Evolutionary conservation across 2,329 filamentous ascomycete genomes (phyloP).

Genomic region (Aureobasidium sp.): DNA sequence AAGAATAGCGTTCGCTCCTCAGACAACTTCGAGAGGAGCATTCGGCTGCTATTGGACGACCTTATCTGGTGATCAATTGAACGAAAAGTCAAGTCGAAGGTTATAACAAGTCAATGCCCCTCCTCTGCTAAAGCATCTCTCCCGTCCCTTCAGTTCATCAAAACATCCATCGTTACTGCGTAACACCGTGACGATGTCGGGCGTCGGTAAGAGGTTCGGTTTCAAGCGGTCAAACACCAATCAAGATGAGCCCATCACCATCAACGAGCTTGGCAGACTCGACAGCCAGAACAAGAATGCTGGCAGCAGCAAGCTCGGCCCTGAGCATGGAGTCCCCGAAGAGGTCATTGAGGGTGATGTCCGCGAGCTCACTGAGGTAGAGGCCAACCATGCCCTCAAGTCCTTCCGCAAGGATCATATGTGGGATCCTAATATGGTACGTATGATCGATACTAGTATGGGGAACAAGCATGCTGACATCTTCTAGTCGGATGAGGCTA

Average conservation of each 20-base stretch:
- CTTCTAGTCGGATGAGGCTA: conserved; percentile 47
- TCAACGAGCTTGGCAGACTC: conserved; percentile 14
- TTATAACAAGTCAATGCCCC: conserved; percentile 2
- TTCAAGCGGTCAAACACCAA: conserved; percentile 23
- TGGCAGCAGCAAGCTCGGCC: conserved; percentile 19
- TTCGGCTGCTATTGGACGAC: not conserved
- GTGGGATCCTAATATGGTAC: conserved; percentile 54
- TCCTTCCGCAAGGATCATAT: conserved; percentile 55
- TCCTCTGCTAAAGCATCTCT: not conserved
- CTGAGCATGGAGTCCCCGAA: conserved; percentile 19
- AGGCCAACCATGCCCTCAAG: conserved; percentile 36
- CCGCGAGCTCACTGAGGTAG: conserved; percentile 21
- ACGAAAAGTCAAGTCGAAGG: not conserved
- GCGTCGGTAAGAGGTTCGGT: conserved; percentile 20
- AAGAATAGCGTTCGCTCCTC: not conserved
- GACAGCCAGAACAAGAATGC: conserved; percentile 11
- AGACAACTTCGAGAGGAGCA: not conserved
- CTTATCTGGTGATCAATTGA: not conserved
- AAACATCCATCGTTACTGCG: not conserved
- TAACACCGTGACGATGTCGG: conserved; percentile 12
- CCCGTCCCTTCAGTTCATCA: not conserved
- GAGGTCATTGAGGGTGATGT: conserved; percentile 17
- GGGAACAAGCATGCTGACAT: conserved; percentile 23
- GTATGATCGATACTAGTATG: not conserved
- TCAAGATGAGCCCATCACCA: conserved; percentile 14